A percentile compares a stretch with the other conserved stretches of the same genome.
Evolutionary conservation across 2,329 filamentous ascomycete genomes (phyloP).

Genomic region (Aspergillus novoparasiticus): DNA sequence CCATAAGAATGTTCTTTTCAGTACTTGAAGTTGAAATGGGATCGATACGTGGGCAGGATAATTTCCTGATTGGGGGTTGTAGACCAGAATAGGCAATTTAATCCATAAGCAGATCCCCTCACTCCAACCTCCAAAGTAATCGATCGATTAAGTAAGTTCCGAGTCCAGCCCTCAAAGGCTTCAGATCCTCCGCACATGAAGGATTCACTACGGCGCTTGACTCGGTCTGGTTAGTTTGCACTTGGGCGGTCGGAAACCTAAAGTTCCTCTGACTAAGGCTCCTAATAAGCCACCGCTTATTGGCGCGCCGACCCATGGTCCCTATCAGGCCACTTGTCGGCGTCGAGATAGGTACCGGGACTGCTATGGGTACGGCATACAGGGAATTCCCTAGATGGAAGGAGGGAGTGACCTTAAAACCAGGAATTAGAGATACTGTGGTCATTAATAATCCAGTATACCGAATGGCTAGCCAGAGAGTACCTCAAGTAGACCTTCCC

Average conservation of each 20-base stretch:
- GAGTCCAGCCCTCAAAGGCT: background rate
- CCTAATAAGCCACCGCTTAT: constrained; percentile 32
- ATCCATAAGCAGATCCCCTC: background rate
- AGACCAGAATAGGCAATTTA: constrained; percentile 1
- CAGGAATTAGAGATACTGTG: background rate
- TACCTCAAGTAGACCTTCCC: background rate
- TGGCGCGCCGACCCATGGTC: constrained; percentile 9
- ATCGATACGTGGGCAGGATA: background rate
- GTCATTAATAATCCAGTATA: background rate
- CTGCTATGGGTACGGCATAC: background rate
- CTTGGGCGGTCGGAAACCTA: background rate
- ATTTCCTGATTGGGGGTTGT: background rate
- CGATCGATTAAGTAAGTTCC: background rate
- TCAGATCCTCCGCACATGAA: background rate
- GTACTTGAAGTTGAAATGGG: background rate
- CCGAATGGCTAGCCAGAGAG: background rate
- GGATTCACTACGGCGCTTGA: background rate
- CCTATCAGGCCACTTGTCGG: constrained; percentile 22
- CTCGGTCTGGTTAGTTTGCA: background rate
- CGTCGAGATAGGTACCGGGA: background rate
- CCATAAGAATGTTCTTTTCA: background rate
- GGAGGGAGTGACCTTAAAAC: background rate
- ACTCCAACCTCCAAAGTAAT: background rate
- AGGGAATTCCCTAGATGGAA: background rate
- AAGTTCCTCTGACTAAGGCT: constrained; percentile 22